Base-by-base conservation (phyloP, 768 basidiomycete species). In the Naganishia vishniacii region DNA sequence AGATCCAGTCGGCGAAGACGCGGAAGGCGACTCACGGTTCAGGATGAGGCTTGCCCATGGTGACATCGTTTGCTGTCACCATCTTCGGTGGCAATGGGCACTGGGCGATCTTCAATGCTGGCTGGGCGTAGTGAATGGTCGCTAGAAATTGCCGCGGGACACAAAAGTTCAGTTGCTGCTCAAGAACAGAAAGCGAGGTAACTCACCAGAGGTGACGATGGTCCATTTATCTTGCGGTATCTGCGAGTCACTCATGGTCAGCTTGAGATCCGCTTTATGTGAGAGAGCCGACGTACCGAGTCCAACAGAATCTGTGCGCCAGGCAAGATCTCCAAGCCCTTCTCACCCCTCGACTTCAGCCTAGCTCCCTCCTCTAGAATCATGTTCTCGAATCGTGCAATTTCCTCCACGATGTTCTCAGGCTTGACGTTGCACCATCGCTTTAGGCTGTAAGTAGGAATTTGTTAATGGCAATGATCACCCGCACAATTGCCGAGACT, bases 11-110 rank as follows among this genome's bases (percentile, higher is more conserved):
- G n/a, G 0, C 9, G 8, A 29, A 9, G n/a, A 3, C 12, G 20
- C 20, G 11, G 5, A 26, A 11, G 6, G n/a, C 29, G 25, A 44
- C 53, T 47, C 41, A 59, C 23, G 92, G 92, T 37, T 84, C 89
- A 0, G 91, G 90, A 71, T 86, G 82, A n/a, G 91, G 91, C 79
- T 93, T 93, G 47, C 91, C 90, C 53, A 84, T 78, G 13, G 75
- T 75, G 4, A 87, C 86, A 67, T 91, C 87, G 75, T 86, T 83
- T 7, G 87, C 85, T 2, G 89, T 91, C 69, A 92, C 83, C 58
- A 87, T 80, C 16, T 84, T 80, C 1, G 76, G 76, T 2, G 88
- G 86, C 1, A 83, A 63, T 1, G 85, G 82, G 20, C 91, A 79
- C 1, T 81, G 82, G 45, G 86, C 84, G 37, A 83, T 82, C 42